Evolutionary conservation across 2,329 filamentous ascomycete species (phyloP).

Genomic region (Sclerotinia glacialis): DNA sequence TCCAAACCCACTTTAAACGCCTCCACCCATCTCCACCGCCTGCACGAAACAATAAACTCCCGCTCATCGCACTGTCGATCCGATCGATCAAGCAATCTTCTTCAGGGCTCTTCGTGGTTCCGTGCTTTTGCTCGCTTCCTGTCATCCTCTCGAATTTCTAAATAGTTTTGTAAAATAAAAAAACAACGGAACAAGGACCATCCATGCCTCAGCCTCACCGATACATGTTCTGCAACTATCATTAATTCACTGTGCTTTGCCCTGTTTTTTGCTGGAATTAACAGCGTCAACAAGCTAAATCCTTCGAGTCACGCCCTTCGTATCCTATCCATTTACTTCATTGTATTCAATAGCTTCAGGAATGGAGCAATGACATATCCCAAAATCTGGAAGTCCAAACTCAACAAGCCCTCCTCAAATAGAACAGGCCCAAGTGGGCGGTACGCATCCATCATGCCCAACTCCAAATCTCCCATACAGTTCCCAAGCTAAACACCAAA

Average conservation of each 20-base stretch:
- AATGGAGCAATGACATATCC: not conserved
- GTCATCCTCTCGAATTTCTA: not conserved
- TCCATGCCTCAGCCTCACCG: not conserved
- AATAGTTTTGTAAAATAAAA: not conserved
- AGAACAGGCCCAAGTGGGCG: not conserved
- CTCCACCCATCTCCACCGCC: not conserved
- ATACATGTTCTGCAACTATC: not conserved
- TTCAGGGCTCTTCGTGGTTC: conserved; percentile 5
- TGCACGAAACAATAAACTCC: conserved; percentile 11
- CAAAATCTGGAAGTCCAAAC: not conserved
- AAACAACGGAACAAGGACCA: not conserved
- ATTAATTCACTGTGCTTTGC: not conserved
- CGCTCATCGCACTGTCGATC: conserved; percentile 6
- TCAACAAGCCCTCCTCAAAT: not conserved
- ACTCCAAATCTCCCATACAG: not conserved
- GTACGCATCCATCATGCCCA: not conserved
- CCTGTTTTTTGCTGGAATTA: not conserved
- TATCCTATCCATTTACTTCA: not conserved
- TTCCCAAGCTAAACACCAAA: not conserved
- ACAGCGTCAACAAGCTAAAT: not conserved
- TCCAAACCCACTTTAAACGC: not conserved
- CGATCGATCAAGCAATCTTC: conserved; percentile 9
- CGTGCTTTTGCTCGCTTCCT: conserved; percentile 4
- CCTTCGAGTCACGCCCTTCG: not conserved
- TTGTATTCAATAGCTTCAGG: not conserved